phyloP scores from a whole-genome alignment of 768 basidiomycete genomes.

The Leccinum olivaceopallidum region DNA sequence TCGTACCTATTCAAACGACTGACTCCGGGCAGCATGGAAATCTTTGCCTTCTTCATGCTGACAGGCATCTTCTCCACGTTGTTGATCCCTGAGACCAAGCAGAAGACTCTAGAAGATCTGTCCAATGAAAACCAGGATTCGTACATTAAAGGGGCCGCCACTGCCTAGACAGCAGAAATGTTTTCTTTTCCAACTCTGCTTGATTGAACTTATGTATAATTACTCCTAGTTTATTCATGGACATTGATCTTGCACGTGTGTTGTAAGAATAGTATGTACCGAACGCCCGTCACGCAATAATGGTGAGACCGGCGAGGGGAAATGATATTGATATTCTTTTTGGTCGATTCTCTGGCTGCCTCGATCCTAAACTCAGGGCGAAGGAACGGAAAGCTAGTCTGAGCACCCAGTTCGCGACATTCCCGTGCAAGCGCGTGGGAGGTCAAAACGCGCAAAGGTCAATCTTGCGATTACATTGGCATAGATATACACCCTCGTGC shows the following conservation, averaged over 20 bases:
- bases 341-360: neutral
- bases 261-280: neutral
- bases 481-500: constrained; percentile 2
- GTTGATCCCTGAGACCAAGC: constrained; percentile 79
- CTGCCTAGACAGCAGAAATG: constrained; percentile 9
- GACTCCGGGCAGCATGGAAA: constrained; percentile 52
- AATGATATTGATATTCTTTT: neutral
- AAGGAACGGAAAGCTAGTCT: neutral
- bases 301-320: neutral
- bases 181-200: neutral
- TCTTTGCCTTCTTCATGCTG: constrained; percentile 86
- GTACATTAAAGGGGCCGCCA: constrained; percentile 43
- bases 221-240: constrained; percentile 2
- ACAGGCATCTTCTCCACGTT: constrained; percentile 82
- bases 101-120: constrained; percentile 62
- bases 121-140: constrained; percentile 69
- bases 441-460: neutral
- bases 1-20: constrained; percentile 4
- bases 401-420: neutral
- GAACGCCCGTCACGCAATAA: neutral
- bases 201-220: neutral
- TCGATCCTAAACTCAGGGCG: neutral
- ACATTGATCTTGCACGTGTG: neutral
- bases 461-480: neutral
- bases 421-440: no score